Conservation (phyloP, 176 grass and related monocot genomes). For the Raddia distichophylla region DNA sequence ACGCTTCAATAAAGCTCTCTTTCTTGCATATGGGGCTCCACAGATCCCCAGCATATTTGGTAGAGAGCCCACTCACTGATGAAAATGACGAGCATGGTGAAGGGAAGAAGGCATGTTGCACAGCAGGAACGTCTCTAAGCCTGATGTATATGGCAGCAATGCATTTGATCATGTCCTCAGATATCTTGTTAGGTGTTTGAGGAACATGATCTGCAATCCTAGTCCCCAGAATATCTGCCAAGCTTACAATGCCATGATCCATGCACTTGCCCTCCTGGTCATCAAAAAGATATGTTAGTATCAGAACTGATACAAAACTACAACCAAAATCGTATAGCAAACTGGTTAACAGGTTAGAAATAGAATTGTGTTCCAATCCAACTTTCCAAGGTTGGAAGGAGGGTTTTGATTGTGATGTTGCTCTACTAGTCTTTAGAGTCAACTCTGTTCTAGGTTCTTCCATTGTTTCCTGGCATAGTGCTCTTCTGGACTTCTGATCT, state of each 20-base stretch:
- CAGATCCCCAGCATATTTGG: constrained; percentile 58
- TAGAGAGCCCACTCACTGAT: constrained; percentile 68
- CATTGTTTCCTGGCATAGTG: too few relatives aligned
- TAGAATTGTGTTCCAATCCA: not conserved
- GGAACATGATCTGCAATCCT: constrained; percentile 88
- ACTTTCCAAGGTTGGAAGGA: too few relatives aligned
- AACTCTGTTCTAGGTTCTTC: too few relatives aligned
- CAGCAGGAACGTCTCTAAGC: constrained; percentile 45
- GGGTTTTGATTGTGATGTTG: too few relatives aligned
- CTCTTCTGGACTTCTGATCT: too few relatives aligned
- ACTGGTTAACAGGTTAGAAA: not conserved
- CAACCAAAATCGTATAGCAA: not conserved
- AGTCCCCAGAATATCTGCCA: constrained; percentile 93
- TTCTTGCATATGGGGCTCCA: constrained; percentile 82
- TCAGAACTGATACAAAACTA: not conserved
- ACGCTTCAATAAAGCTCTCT: constrained; percentile 54
- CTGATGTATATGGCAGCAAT: constrained; percentile 78
- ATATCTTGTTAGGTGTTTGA: constrained; percentile 87
- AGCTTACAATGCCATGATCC: constrained; percentile 57
- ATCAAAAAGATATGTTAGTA: constrained; percentile 30
- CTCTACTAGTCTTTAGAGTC: too few relatives aligned
- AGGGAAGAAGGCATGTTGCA: constrained; percentile 52
- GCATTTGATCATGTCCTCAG: constrained; percentile 88
- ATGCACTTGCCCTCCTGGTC: constrained; percentile 60
- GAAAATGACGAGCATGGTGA: constrained; percentile 95